phyloP scores from a whole-genome alignment of 2,329 filamentous ascomycete species.

The Paraphoma sp. region DNA sequence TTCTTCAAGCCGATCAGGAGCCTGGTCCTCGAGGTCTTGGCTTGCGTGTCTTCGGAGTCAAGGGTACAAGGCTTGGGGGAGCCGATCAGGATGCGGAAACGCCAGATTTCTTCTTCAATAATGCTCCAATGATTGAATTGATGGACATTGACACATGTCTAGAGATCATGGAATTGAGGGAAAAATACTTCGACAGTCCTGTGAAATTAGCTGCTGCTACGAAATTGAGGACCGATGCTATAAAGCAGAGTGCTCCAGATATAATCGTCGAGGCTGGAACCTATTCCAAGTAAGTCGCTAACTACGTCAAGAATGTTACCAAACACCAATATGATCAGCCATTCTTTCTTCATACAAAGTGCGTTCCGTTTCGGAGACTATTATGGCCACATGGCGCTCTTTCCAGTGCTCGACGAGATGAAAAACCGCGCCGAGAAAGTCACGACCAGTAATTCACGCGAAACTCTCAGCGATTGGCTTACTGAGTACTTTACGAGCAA shows the following conservation, averaged over 20 bases:
- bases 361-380: constrained; percentile 38
- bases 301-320: constrained; percentile 9
- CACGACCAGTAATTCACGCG: constrained; percentile 22
- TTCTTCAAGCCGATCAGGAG: constrained; percentile 45
- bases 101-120: constrained; percentile 45
- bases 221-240: constrained; percentile 37
- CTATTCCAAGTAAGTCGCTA: neutral
- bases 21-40: constrained; percentile 45
- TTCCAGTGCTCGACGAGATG: constrained; percentile 30
- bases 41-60: constrained; percentile 45
- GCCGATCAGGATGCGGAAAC: constrained; percentile 15
- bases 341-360: constrained; percentile 37
- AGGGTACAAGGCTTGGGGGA: constrained; percentile 32
- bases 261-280: constrained; percentile 13
- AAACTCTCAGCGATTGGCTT: constrained; percentile 37
- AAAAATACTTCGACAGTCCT: constrained; percentile 35
- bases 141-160: constrained; percentile 40
- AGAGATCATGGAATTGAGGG: constrained; percentile 40
- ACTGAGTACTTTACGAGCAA: constrained; percentile 20
- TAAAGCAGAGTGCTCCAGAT: constrained; percentile 35
- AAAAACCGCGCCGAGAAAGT: constrained; percentile 25
- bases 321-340: constrained; percentile 49
- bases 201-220: constrained; percentile 21
- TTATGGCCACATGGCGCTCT: constrained; percentile 38
- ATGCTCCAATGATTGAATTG: constrained; percentile 39